These are phyloP conservation scores for Stereum hirsutum DNA, from an alignment of 1,284 basidiomycete genomes.

Conservation along the genomic window DNA sequence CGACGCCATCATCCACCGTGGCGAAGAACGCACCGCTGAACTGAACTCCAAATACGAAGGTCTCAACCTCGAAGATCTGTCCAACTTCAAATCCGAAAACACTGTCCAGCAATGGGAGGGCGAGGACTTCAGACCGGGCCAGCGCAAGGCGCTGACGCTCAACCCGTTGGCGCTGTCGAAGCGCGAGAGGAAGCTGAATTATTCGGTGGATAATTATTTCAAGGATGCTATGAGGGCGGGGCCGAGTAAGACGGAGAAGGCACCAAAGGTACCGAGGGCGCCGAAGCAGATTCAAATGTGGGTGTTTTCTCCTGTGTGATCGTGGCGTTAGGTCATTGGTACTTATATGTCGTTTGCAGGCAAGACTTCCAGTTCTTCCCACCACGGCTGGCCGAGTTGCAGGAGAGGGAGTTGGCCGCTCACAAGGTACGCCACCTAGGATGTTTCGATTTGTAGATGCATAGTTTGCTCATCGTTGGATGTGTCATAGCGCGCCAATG, in stretches of 20 bases:
- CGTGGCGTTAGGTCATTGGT: background rate
- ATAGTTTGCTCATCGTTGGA: background rate
- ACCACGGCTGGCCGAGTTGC: conserved; percentile 70
- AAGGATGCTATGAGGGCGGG: conserved; percentile 85
- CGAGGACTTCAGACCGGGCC: conserved; percentile 79
- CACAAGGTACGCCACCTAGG: conserved; percentile 47
- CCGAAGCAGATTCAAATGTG: conserved; percentile 86
- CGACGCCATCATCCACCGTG: conserved; percentile 87
- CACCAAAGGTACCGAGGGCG: conserved; percentile 76
- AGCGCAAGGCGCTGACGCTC: conserved; percentile 68
- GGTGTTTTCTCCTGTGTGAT: conserved; percentile 20
- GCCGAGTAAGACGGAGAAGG: conserved; percentile 75
- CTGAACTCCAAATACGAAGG: conserved; percentile 91
- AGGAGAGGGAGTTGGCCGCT: conserved; percentile 82
- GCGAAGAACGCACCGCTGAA: conserved; percentile 86
- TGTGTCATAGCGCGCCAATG: conserved; percentile 50
- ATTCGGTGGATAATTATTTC: conserved; percentile 92
- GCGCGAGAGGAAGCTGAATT: conserved; percentile 93
- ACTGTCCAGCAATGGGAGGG: conserved; percentile 94
- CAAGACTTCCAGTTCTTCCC: conserved; percentile 99
- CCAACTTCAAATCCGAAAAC: conserved; percentile 94
- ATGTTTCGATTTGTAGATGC: background rate
- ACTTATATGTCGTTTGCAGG: conserved; percentile 28
- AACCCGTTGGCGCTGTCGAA: conserved; percentile 90
- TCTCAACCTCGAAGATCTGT: conserved; percentile 90